These are phyloP conservation scores for Neobulgaria alba DNA, from an alignment of 2,329 filamentous ascomycete genomes.

Conservation along the genomic window DNA sequence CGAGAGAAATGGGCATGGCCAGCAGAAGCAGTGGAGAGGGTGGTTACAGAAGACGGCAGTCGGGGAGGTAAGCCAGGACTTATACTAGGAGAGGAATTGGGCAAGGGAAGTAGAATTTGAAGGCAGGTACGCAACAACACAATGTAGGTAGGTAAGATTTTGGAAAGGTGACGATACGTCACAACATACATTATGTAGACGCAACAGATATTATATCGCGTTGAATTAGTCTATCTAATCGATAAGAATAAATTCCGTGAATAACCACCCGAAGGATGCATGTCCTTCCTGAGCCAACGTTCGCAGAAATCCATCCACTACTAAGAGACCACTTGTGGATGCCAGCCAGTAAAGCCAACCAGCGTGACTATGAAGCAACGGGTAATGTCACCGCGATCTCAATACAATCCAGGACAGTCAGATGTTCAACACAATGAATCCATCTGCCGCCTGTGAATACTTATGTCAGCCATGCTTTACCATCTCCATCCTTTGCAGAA, in stretches of 20 bases:
- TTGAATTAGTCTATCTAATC: constrained; percentile 16
- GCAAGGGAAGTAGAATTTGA: constrained; percentile 12
- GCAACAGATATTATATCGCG: constrained; percentile 9
- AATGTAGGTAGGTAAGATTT: not conserved
- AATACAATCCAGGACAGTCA: too few relatives aligned
- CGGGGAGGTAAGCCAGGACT: constrained; percentile 23
- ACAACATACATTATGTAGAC: not conserved
- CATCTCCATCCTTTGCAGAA: too few relatives aligned
- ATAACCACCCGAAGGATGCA: constrained; percentile 6
- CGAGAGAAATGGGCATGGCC: constrained; percentile 47
- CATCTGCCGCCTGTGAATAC: too few relatives aligned
- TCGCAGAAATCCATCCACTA: constrained; percentile 14
- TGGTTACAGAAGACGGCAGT: constrained; percentile 26
- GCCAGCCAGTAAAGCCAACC: too few relatives aligned
- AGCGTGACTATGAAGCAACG: constrained; percentile 6
- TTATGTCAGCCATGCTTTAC: too few relatives aligned
- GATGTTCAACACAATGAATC: too few relatives aligned
- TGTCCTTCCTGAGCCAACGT: constrained; percentile 5
- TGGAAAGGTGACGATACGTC: constrained; percentile 2
- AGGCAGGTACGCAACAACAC: not conserved
- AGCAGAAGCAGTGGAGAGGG: constrained; percentile 22
- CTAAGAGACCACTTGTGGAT: constrained; percentile 11
- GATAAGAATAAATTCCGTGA: constrained; percentile 11
- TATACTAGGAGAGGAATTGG: constrained; percentile 20
- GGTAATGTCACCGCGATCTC: too few relatives aligned